Conservation (phyloP, 2,329 filamentous ascomycete genomes). For the Ophiostoma fasciatum region DNA sequence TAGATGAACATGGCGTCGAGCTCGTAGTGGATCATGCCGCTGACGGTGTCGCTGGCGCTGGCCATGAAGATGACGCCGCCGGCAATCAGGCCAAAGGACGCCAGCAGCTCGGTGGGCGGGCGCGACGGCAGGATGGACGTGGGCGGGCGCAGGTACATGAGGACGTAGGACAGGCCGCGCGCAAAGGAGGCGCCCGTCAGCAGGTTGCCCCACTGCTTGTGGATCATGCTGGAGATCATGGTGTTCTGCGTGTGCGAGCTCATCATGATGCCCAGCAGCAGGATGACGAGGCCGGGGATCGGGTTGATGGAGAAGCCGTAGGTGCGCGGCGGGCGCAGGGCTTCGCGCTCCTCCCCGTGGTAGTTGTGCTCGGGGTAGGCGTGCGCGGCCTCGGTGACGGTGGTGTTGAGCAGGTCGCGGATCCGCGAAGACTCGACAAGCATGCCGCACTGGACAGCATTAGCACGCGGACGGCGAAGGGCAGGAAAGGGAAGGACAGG, state of each 20-base stretch:
- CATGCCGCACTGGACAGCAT: conserved; percentile 51
- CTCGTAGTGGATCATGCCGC: conserved; percentile 59
- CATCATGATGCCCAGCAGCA: conserved; percentile 90
- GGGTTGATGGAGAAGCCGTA: conserved; percentile 75
- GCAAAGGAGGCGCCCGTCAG: conserved; percentile 69
- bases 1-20: conserved; percentile 90
- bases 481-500: neutral
- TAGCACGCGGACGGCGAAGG: neutral
- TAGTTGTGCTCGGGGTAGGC: conserved; percentile 19
- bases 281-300: conserved; percentile 71
- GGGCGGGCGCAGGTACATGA: conserved; percentile 68
- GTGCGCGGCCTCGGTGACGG: conserved; percentile 24
- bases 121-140: conserved; percentile 66
- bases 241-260: conserved; percentile 73
- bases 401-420: conserved; percentile 49
- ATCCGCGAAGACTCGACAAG: conserved; percentile 63
- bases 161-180: conserved; percentile 62
- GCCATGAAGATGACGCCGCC: conserved; percentile 89
- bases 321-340: conserved; percentile 44
- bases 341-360: conserved; percentile 30
- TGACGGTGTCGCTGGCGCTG: conserved; percentile 64
- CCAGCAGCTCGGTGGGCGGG: conserved; percentile 79
- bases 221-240: conserved; percentile 80
- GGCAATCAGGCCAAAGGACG: conserved; percentile 71
- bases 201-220: conserved; percentile 84